Base-by-base conservation (phyloP, 768 basidiomycete genomes). In the Termitomyces sp. region DNA sequence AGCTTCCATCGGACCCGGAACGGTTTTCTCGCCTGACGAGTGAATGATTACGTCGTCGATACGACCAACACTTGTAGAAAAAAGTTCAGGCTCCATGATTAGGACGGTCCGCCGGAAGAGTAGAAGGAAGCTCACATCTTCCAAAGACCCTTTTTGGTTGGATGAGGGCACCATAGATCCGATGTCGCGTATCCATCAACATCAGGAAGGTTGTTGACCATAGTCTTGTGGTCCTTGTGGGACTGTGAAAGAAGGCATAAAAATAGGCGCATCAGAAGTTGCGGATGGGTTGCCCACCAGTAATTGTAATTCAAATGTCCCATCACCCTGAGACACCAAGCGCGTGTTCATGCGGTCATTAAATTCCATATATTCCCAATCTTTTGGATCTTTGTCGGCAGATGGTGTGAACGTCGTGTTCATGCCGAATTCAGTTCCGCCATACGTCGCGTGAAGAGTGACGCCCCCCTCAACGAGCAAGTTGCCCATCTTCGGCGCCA, bases 21-120 rank as follows among this genome's bases (percentile, higher is more conserved):
- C 71, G 1, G 71, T 73, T 53, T 74, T 74, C 56, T 72, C 71
- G 16, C 73, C 73, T 23, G 70, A 69, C 8, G 71, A 64, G 50
- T 70, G 71, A 9, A 73, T 68, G 44, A 73, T 69, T 17, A 74
- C 72, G 53, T 74, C 74, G 67, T 77, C 62, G 56, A 74, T 62
- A n/a, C 80, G 68, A 29, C 77, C 77, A 31, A 77, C 66, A 14
- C 73, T 77, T 21, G n/a, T n/a, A n/a, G 0, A 6, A 8, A 10
- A 14, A 17, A 5, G 6, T 16, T 42, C 56, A 43, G 42, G 25
- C 23, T 50, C 3, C 12, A 40, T 38, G n/a, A 16, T 50, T 19
- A 6, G 14, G 7, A 16, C 21, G 16, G 29, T 6, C 17, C 16
- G 12, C 17, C 16, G 12, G 23, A 40, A 19, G 23, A 6, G n/a